Conservation (phyloP, 257 asterid genomes). For the Nicotiana tabacum region DNA sequence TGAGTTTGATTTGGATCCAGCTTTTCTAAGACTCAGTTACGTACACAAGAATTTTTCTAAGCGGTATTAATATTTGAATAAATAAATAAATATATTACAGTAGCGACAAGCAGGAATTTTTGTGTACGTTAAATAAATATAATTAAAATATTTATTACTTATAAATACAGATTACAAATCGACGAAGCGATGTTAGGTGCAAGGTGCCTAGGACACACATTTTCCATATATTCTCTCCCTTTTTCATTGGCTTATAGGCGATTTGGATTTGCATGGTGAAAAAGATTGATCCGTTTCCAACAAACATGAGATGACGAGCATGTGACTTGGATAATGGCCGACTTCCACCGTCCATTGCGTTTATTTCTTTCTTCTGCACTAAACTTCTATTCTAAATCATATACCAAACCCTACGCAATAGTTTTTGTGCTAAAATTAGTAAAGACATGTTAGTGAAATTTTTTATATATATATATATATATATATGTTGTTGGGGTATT, state of each 20-base stretch:
- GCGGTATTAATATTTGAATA: too few species aligned
- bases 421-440: neutral
- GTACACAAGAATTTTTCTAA: too few species aligned
- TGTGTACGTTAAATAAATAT: too few species aligned
- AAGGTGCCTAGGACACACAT: neutral
- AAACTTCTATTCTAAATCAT: neutral
- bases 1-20: too few species aligned
- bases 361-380: neutral
- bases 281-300: neutral
- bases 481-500: too few species aligned
- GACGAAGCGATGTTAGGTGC: too few species aligned
- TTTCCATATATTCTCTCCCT: neutral
- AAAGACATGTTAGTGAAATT: neutral
- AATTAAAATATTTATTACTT: too few species aligned
- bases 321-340: neutral
- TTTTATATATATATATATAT: neutral
- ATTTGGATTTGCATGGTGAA: neutral
- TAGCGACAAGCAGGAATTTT: too few species aligned
- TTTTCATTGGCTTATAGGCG: neutral
- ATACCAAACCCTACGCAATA: neutral
- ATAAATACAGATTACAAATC: too few species aligned
- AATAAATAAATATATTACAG: too few species aligned
- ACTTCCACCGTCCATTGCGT: neutral
- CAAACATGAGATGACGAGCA: neutral
- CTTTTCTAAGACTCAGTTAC: neutral